Base-by-base conservation (phyloP, 805 yeast genomes). In the Hanseniaspora nectarophila region DNA sequence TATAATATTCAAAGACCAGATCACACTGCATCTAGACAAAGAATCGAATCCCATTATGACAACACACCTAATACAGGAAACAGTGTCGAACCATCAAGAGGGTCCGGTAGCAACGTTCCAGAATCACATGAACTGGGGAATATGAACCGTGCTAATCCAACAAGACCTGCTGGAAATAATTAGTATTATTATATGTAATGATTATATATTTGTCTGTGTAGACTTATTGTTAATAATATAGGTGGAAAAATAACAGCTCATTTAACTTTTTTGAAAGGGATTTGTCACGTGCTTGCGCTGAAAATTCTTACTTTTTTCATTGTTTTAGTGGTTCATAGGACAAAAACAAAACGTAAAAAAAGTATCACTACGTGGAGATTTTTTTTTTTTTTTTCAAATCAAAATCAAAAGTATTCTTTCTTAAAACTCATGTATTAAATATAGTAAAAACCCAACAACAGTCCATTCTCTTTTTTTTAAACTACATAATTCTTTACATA, bases 1-100 rank as follows among this genome's bases (percentile, higher is more conserved):
- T 47, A 38, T 32, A 40, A 40, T n/a, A 4, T 47, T 39, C 45
- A 40, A 40, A 47, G 51, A 39, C 51, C 51, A 4, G 45, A 39
- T 0, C 51, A 47, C 23, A 47, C 51, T 16, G 51, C 45, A 8
- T 47, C 51, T 5, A 47, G 51, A 18, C 51, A 47, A 33, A 47
- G 51, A 47, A 47, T 47, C 10, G 40, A 45, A 40, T 15, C 34
- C 15, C 40, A 47, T 29, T 47, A 47, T 32, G 40, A 47, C 26
- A 47, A 39, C 16, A 29, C 28, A 1, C 16, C 20, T 9, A 47
- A 32, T 16, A 18, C 45, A 29, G 23, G 34, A 4, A 12, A 10
- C 3, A 31, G 31, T 13, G 33, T 47, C 2, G 28, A 40, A 31
- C 16, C 24, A 21, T 18, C 23, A 9, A 21, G 16, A 20, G 45